These are phyloP conservation scores for Pseudogymnoascus sp. DNA, from an alignment of 2,329 filamentous ascomycete species.

Conservation along the genomic window DNA sequence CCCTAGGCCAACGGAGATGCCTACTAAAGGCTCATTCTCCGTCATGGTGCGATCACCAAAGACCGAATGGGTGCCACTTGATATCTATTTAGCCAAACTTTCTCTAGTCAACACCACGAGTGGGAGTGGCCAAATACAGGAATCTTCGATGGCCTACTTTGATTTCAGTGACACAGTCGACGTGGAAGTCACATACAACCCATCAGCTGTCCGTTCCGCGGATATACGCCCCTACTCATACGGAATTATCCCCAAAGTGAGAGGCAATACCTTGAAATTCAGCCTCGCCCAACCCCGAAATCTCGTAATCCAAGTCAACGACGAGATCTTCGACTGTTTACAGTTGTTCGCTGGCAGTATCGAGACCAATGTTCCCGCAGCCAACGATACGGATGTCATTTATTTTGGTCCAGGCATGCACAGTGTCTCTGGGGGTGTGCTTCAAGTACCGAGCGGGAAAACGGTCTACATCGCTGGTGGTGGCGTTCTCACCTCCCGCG, in stretches of 20 bases:
- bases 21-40: background rate
- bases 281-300: background rate
- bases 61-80: background rate
- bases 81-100: background rate
- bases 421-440: background rate
- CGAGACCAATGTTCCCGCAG: conserved; percentile 1
- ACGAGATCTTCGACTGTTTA: background rate
- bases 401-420: conserved; percentile 26
- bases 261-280: background rate
- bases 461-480: conserved; percentile 17
- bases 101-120: background rate
- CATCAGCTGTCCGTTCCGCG: background rate
- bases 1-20: background rate
- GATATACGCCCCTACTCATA: background rate
- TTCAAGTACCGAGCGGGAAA: conserved; percentile 13
- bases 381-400: conserved; percentile 15
- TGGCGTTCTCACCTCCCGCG: background rate
- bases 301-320: background rate
- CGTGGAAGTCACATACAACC: background rate
- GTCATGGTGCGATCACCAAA: background rate
- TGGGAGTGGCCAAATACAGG: background rate
- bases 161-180: background rate
- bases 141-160: background rate
- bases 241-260: background rate
- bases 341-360: background rate